Conservation (phyloP, 805 yeast genomes). For the Starmerella asiatica region DNA sequence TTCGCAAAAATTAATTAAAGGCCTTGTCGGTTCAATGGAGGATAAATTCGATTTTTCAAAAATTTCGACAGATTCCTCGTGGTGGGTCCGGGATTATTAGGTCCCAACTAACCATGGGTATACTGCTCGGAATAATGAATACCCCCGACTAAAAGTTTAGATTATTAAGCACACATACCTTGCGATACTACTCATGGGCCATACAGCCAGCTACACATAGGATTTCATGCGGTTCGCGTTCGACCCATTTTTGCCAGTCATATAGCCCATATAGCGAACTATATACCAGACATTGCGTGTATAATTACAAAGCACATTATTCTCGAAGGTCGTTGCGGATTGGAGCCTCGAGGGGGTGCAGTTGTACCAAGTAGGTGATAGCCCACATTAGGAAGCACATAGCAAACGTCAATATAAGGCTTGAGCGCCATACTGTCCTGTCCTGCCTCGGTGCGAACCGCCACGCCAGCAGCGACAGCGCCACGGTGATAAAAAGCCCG, state of each 20-base stretch:
- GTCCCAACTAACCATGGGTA: too few species aligned
- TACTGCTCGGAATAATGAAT: neutral
- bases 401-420: slow-evolving; percentile 50
- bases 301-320: slow-evolving; percentile 33
- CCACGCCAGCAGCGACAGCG: slow-evolving; percentile 62
- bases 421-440: slow-evolving; percentile 52
- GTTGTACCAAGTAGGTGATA: slow-evolving; percentile 68
- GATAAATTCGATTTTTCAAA: too few species aligned
- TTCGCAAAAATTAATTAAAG: too few species aligned
- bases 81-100: too few species aligned
- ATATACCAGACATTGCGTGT: too few species aligned
- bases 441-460: slow-evolving; percentile 71
- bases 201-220: too few species aligned
- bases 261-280: neutral
- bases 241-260: neutral
- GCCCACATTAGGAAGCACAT: slow-evolving; percentile 90
- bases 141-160: too few species aligned
- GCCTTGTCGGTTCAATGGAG: too few species aligned
- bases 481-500: slow-evolving; percentile 45
- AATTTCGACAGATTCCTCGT: too few species aligned
- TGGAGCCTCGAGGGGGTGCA: slow-evolving; percentile 86
- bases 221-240: too few species aligned
- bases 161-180: too few species aligned
- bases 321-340: slow-evolving; percentile 83
- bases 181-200: too few species aligned